A percentile compares a stretch with the other conserved stretches of the same genome.
These are phyloP conservation scores for Pyrrhoderma lamaoense DNA, from an alignment of 1,284 basidiomycete species.

Conservation along the genomic window DNA sequence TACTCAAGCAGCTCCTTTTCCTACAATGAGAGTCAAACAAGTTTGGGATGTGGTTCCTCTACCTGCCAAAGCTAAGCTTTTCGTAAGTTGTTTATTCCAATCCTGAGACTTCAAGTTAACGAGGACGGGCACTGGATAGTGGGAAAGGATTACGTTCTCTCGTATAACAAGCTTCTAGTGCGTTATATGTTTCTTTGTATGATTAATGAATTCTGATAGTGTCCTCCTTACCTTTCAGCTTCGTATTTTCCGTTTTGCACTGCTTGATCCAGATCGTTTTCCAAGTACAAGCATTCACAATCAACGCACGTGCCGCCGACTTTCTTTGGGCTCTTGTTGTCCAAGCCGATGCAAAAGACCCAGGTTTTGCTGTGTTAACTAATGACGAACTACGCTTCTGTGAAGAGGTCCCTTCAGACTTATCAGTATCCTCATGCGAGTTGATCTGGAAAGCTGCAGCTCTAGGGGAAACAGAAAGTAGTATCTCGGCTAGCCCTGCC, in stretches of 20 bases:
- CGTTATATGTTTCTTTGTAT: neutral
- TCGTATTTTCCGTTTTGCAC: slow-evolving; percentile 58
- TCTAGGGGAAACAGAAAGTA: slow-evolving; percentile 1
- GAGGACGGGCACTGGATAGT: slow-evolving; percentile 38
- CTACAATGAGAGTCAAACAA: slow-evolving; percentile 40
- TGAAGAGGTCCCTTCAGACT: slow-evolving; percentile 41
- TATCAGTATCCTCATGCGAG: slow-evolving; percentile 42
- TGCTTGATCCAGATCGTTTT: slow-evolving; percentile 61
- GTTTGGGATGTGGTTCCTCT: slow-evolving; percentile 35
- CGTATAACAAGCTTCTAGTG: slow-evolving; percentile 52
- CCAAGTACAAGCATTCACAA: slow-evolving; percentile 58
- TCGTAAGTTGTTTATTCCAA: slow-evolving; percentile 35
- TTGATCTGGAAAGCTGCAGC: slow-evolving; percentile 45
- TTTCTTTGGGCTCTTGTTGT: slow-evolving; percentile 46
- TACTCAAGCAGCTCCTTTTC: neutral
- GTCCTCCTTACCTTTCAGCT: slow-evolving; percentile 20
- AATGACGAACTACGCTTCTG: slow-evolving; percentile 49
- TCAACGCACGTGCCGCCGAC: slow-evolving; percentile 50
- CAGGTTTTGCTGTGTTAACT: slow-evolving; percentile 48
- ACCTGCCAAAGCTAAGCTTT: slow-evolving; percentile 40
- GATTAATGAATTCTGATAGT: neutral
- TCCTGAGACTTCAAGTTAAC: slow-evolving; percentile 13
- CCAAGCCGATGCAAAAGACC: slow-evolving; percentile 40
- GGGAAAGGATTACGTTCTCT: slow-evolving; percentile 63
- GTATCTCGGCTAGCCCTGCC: neutral